These are phyloP conservation scores for Amylocystis lapponica DNA, from an alignment of 768 basidiomycete species.

Conservation along the genomic window DNA sequence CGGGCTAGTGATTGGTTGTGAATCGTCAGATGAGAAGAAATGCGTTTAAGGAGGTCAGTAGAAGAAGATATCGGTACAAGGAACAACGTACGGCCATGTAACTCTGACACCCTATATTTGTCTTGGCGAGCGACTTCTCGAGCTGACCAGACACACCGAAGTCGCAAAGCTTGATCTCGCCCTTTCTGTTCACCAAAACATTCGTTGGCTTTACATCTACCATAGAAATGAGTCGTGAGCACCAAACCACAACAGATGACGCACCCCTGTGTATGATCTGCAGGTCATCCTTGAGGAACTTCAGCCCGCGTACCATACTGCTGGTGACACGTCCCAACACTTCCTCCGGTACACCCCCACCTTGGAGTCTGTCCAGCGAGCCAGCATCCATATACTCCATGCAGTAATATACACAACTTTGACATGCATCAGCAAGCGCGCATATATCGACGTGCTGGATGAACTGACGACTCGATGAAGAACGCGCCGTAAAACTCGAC, in stretches of 20 bases:
- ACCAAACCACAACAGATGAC: slow-evolving; percentile 11
- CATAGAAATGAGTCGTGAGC: not conserved
- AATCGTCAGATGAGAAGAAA: not conserved
- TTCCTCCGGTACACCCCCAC: slow-evolving; percentile 53
- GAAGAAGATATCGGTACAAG: not conserved
- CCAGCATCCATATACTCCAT: slow-evolving; percentile 99
- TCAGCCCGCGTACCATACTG: slow-evolving; percentile 82
- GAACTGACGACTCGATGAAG: slow-evolving; percentile 85
- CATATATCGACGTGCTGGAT: not conserved
- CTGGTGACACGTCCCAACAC: slow-evolving; percentile 79
- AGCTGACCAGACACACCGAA: slow-evolving; percentile 99
- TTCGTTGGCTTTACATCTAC: slow-evolving; percentile 92
- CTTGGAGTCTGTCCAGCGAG: slow-evolving; percentile 78
- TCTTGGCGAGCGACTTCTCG: slow-evolving; percentile 93
- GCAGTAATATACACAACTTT: slow-evolving; percentile 86
- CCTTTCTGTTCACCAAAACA: slow-evolving; percentile 83
- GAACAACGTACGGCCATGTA: slow-evolving; percentile 86
- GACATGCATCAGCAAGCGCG: no score
- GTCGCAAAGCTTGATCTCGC: slow-evolving; percentile 92
- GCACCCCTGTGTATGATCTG: slow-evolving; percentile 76
- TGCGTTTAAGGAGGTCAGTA: not conserved
- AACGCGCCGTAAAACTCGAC: slow-evolving; percentile 99
- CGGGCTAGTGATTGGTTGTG: slow-evolving; percentile 52
- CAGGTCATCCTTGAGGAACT: slow-evolving; percentile 91
- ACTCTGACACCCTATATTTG: slow-evolving; percentile 96